A percentile compares a stretch with the other conserved stretches of the same genome.
Evolutionary conservation across 495 filamentous ascomycete genomes (phyloP).

Genomic region (Usnea hakonensis): DNA sequence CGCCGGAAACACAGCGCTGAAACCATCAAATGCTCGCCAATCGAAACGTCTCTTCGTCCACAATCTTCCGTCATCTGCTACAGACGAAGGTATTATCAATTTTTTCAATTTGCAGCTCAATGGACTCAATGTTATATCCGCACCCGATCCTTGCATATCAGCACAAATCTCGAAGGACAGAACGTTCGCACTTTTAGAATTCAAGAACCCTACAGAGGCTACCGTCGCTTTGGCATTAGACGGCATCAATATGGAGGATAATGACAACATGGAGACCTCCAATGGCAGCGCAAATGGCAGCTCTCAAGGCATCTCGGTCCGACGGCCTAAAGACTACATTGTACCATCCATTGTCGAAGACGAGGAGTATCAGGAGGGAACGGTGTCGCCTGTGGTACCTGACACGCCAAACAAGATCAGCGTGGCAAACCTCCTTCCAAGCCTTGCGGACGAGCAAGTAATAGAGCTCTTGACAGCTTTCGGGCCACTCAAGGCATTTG

Average conservation of each 20-base stretch:
- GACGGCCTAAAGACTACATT: constrained; percentile 95
- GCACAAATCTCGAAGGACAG: constrained; percentile 72
- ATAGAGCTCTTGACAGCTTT: constrained; percentile 83
- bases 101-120: constrained; percentile 98
- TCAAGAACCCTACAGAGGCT: constrained; percentile 77
- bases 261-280: constrained; percentile 41
- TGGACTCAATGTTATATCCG: constrained; percentile 80
- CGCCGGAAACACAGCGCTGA: constrained; percentile 68
- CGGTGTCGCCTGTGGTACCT: constrained; percentile 70
- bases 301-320: constrained; percentile 64
- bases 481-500: constrained; percentile 87
- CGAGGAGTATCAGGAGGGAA: constrained; percentile 64
- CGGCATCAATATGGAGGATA: constrained; percentile 78
- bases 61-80: constrained; percentile 63
- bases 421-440: constrained; percentile 77
- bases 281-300: constrained; percentile 51
- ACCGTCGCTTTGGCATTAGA: constrained; percentile 88
- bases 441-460: constrained; percentile 84
- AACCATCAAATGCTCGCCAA: constrained; percentile 87
- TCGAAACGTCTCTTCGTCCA: constrained; percentile 81
- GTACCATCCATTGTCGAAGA: constrained; percentile 76
- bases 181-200: constrained; percentile 80
- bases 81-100: constrained; percentile 61
- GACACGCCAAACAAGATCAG: constrained; percentile 95
- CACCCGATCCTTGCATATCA: constrained; percentile 77